phyloP scores from a whole-genome alignment of 306 rosid genomes.

The Lathyrus tuberosus region DNA sequence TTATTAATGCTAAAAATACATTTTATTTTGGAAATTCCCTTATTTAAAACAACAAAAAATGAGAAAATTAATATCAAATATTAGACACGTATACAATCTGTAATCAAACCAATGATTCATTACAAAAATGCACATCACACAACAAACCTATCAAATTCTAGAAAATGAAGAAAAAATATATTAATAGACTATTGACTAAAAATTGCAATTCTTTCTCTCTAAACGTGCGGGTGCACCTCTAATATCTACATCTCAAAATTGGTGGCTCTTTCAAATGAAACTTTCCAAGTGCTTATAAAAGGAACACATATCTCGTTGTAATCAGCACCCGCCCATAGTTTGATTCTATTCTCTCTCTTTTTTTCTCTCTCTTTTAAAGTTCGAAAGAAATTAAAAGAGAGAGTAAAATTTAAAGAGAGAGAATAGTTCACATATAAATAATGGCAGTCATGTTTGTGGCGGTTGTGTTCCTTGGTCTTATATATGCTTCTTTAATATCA shows the following conservation, averaged over 20 bases:
- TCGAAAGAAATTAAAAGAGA: not conserved
- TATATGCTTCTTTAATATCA: constrained; percentile 46
- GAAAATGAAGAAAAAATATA: not conserved
- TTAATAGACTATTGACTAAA: not conserved
- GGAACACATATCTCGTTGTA: not conserved
- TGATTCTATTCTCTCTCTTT: constrained; percentile 35
- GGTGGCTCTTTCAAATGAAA: not conserved
- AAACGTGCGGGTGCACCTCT: constrained; percentile 43
- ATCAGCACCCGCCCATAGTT: constrained; percentile 30
- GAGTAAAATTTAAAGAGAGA: constrained; percentile 11
- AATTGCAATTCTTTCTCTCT: constrained; percentile 20
- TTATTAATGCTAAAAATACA: too few species aligned
- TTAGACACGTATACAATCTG: too few species aligned
- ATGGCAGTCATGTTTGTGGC: constrained; percentile 44
- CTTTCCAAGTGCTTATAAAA: constrained; percentile 34
- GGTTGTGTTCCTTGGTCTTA: constrained; percentile 43
- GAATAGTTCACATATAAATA: not conserved
- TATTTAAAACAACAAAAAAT: too few species aligned
- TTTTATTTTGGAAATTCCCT: too few species aligned
- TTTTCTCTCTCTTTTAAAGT: constrained; percentile 26
- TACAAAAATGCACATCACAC: too few species aligned
- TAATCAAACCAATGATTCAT: too few species aligned
- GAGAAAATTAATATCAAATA: too few species aligned
- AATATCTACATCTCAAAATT: constrained; percentile 17
- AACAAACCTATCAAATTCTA: constrained; percentile 3